Base-by-base conservation (phyloP, 2,329 filamentous ascomycete species). In the Plenodomus lindquistii region DNA sequence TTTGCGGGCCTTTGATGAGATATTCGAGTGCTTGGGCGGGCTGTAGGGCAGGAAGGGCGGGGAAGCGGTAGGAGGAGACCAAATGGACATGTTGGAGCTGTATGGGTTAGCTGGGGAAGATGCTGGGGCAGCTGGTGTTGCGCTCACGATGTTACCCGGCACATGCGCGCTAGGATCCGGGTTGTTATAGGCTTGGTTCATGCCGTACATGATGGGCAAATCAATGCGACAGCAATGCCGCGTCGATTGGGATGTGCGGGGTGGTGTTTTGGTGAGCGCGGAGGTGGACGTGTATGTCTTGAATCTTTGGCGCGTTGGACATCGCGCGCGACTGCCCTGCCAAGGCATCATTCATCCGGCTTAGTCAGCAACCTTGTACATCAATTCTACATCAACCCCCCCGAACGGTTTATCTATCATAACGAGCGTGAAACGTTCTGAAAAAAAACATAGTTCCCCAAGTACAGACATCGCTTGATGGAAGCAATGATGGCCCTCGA, bases 81-180 rank as follows among this genome's bases (percentile, higher is more conserved):
- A 97, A 84, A 72, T 97, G 93, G 62, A 97, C 85, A 77, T 97
- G 93, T 44, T 86, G 87, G 67, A 95, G 83, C 89, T 94, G 50
- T 37, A 35, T 37, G 38, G 34, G 24, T 64, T 45, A 65, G 63
- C 51, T 43, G 42, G 40, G 27, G 17, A 42, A n/a, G 21, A 53
- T 41, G 45, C 37, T 35, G 29, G 36, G 36, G 46, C n/a, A 48
- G 44, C 45, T 50, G 40, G 36, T 22, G 48, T 48, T 37, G 50
- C 42, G 57, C 67, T 57, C 54, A 72, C 69, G 15, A 72, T 46
- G 15, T 69, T 55, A 37, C 59, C 59, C 20, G 67, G 67, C 48
- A 72, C 69, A 56, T 67, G 63, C 46, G 59, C 57, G 52, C 69
- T 72, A 22, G 69, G 68, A 41, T 72, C 69, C 40, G 54, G 54